Conservation (phyloP, 2,329 filamentous ascomycete species). For the Phoma sp. region DNA sequence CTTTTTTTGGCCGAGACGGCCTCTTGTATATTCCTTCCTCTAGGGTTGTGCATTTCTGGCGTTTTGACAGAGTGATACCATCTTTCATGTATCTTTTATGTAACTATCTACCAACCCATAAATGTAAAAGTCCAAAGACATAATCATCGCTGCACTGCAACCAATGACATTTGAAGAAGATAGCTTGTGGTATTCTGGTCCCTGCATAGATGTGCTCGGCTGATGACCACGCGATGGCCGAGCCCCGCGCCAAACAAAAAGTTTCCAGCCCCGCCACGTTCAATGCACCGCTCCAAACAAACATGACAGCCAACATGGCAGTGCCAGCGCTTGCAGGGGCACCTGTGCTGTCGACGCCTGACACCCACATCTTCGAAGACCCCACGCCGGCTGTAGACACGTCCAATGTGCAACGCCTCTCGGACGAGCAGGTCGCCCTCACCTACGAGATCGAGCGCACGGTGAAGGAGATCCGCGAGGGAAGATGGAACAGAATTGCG, state of each 20-base stretch:
- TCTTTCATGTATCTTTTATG: background rate
- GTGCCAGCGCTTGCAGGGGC: slow-evolving; percentile 46
- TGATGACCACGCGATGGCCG: slow-evolving; percentile 1
- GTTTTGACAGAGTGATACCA: slow-evolving; percentile 14
- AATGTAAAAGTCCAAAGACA: background rate
- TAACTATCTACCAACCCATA: background rate
- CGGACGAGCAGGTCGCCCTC: slow-evolving; percentile 73
- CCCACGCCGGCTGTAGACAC: slow-evolving; percentile 52
- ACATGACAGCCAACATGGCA: slow-evolving; percentile 30
- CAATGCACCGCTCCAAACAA: slow-evolving; percentile 5
- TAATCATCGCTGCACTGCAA: no score
- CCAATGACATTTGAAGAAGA: background rate
- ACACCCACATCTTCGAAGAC: slow-evolving; percentile 65
- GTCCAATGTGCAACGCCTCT: slow-evolving; percentile 47
- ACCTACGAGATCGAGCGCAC: slow-evolving; percentile 89
- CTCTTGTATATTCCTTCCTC: background rate
- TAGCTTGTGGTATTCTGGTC: background rate
- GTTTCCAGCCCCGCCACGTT: slow-evolving; percentile 4
- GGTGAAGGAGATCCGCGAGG: slow-evolving; percentile 73
- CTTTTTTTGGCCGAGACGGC: background rate
- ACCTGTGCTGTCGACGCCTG: slow-evolving; percentile 68
- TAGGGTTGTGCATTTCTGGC: slow-evolving; percentile 4
- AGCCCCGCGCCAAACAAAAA: slow-evolving; percentile 7
- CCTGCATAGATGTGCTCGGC: slow-evolving; percentile 6
- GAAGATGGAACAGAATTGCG: slow-evolving; percentile 77